phyloP scores from a whole-genome alignment of 257 asterid species.

The Jasminum sambac region DNA sequence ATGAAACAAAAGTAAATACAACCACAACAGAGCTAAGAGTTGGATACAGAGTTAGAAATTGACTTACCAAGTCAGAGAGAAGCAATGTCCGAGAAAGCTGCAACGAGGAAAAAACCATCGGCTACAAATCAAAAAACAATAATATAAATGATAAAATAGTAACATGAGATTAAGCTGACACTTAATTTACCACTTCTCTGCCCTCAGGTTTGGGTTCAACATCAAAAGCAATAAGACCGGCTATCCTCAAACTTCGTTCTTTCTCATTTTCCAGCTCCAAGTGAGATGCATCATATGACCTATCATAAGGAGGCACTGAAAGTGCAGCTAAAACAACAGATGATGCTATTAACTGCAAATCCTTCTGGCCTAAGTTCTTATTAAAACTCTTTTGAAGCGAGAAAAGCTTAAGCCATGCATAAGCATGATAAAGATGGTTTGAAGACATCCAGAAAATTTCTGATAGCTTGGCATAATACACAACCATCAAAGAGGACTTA shows the following conservation, averaged over 20 bases:
- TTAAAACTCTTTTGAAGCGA: constrained; percentile 79
- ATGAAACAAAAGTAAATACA: neutral
- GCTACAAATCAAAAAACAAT: constrained; percentile 4
- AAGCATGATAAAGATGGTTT: constrained; percentile 88
- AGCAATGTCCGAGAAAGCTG: constrained; percentile 91
- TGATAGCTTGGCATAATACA: constrained; percentile 81
- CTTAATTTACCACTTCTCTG: constrained; percentile 56
- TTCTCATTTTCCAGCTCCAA: constrained; percentile 82
- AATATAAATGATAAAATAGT: neutral
- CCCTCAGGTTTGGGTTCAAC: constrained; percentile 67
- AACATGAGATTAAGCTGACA: constrained; percentile 22
- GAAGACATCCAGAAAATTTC: constrained; percentile 93
- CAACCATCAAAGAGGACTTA: constrained; percentile 76
- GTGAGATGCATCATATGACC: constrained; percentile 69
- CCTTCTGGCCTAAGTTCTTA: constrained; percentile 86
- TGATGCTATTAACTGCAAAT: constrained; percentile 79
- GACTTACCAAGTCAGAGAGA: constrained; percentile 73
- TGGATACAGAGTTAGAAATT: neutral
- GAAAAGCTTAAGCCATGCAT: constrained; percentile 96
- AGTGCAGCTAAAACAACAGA: constrained; percentile 87
- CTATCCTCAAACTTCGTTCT: constrained; percentile 66
- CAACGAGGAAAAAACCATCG: constrained; percentile 27
- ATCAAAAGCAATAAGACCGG: constrained; percentile 68
- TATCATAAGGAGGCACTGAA: constrained; percentile 81
- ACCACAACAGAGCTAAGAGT: constrained; percentile 8